phyloP scores from a whole-genome alignment of 1,139 yeast genomes.

The Kazachstania sp. region DNA sequence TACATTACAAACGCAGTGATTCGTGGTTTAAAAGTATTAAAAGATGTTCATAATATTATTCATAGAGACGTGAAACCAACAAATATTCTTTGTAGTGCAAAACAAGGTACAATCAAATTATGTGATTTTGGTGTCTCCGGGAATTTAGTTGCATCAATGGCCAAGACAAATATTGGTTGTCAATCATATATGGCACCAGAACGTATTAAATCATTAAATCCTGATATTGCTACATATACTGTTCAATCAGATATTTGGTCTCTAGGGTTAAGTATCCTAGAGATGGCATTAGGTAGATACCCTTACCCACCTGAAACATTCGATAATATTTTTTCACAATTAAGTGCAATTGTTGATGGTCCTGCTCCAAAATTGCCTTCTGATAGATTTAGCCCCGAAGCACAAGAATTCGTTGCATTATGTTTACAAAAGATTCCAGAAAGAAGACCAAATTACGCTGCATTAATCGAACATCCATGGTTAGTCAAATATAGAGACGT shows the following conservation, averaged over 20 bases:
- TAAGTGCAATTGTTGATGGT: constrained; percentile 94
- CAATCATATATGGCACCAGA: constrained; percentile 99
- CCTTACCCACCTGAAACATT: constrained; percentile 96
- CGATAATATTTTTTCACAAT: constrained; percentile 81
- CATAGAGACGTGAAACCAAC: constrained; percentile 98
- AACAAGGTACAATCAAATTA: constrained; percentile 76
- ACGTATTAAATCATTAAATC: constrained; percentile 59
- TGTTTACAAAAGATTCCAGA: constrained; percentile 80
- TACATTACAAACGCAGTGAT: constrained; percentile 76
- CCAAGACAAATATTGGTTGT: constrained; percentile 94
- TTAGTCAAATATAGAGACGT: constrained; percentile 42
- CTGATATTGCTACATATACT: constrained; percentile 73
- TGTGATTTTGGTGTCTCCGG: constrained; percentile 98
- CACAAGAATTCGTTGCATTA: constrained; percentile 68
- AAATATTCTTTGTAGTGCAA: constrained; percentile 68
- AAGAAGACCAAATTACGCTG: constrained; percentile 72
- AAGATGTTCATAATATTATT: constrained; percentile 83
- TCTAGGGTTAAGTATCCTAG: constrained; percentile 78
- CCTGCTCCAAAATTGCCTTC: constrained; percentile 74
- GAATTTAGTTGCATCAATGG: constrained; percentile 88
- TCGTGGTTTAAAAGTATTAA: constrained; percentile 72
- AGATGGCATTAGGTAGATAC: constrained; percentile 81
- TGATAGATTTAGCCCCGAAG: constrained; percentile 56
- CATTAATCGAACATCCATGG: constrained; percentile 79
- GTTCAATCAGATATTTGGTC: constrained; percentile 98